Evolutionary conservation across 2,329 filamentous ascomycete species (phyloP), one percentile per base, ranked within the genome.

Genomic region (Phaeosphaeriaceae sp.): DNA sequence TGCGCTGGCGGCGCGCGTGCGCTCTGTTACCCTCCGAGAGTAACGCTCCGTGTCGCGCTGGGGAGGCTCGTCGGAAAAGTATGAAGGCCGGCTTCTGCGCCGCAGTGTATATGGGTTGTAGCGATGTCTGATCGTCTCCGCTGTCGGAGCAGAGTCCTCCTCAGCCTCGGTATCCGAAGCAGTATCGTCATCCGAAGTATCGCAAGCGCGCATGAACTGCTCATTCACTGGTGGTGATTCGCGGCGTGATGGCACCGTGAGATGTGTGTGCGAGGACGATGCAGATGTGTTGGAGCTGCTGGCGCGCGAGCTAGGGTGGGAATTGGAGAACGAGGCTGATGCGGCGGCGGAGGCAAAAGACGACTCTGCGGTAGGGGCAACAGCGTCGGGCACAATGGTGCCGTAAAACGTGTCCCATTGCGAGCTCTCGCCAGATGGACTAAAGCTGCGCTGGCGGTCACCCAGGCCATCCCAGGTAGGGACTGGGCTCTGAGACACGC

Each of bases 401-500:
- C 86, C 89, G 56, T 93, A 82, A 53, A 97, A 87, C 2, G 89
- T 92, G 58, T 94, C 90, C 93, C 93, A 97, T 50, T 84, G 83
- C 61, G 87, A 84, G 45, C 67, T 54, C 24, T 68, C 70, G 19
- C 79, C 79, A 51, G 82, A 80, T 6, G 90, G 89, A 71, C 89
- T 93, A n/a, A 92, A 80, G 75, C 92, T 96, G 66, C 92, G 88
- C 62, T 92, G 87, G 57, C 93, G 90, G 77, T 97, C 92, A 40
- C 92, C 93, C 17, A 97, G 84, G 3, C 92, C 92, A 76, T 96
- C 89, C 1, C 90, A 62, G 2, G 66, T 69, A 53, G 71, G 66
- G 1, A 67, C 65, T 7, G 75, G 75, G 46, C 74, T 76, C 75
- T 75, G 77, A 11, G 74, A 76, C 57, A 77, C 75, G 56, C 74